Evolutionary conservation across 2,329 filamentous ascomycete species (phyloP), one percentile per base, ranked within the genome.

Genomic region (Diaporthe ilicicola): DNA sequence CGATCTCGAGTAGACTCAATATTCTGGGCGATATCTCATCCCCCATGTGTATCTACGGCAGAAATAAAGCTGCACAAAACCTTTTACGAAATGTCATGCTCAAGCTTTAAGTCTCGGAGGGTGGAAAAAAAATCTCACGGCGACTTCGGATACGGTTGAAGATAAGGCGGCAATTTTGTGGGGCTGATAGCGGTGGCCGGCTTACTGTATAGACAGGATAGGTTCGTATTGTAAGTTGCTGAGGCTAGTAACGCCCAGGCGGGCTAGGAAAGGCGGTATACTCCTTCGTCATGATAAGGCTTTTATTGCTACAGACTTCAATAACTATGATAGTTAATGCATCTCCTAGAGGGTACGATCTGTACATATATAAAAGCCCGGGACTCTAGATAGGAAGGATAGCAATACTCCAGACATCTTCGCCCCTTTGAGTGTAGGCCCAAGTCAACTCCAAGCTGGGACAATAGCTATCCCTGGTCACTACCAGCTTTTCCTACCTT

Each of bases 231-330:
- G 56, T 62, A 39, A 9, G 56, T 62, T 39, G 56, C 19, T 46
- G 56, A 62, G 56, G 56, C 56, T 62, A 17, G n/a, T n/a, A n/a
- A 48, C 29, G 39, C 37, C 56, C 56, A 48, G 22, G 24, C 56
- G n/a, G 13, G 39, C 17, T 7, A 22, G 39, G 27, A 48, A 62
- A 48, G n/a, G 56, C 56, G 39, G 56, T 62, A 62, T 62, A 39
- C 42, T 10, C 22, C 27, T 42, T 39, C 27, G 42, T 34, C 42
- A 27, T 34, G 56, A 46, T 62, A 39, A 32, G 19, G 56, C 12
- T 46, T 46, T 17, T 46, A 15, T 24, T 22, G 27, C 39, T 48
- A 19, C 37, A 34, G 56, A 34, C 24, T 46, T 46, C 27, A 9
- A 34, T 48, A 27, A 34, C 48, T 46, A 48, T 32, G 56, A 62